phyloP scores from a whole-genome alignment of 805 yeast genomes.

The Vanderwaltozyma yarrowii region DNA sequence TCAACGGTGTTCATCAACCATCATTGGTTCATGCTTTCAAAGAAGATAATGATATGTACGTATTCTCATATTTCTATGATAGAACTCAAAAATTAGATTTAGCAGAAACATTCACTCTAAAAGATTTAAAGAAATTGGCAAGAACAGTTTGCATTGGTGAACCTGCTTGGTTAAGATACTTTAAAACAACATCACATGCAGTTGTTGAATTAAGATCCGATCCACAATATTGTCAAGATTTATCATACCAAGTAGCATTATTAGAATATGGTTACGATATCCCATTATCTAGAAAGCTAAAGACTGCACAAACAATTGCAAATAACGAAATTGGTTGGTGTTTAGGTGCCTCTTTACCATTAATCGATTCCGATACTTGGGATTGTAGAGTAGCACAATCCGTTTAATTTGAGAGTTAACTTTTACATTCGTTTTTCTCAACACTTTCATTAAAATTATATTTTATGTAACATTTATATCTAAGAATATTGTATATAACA shows the following conservation, averaged over 20 bases:
- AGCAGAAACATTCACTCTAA: slow-evolving; percentile 80
- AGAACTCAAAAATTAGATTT: slow-evolving; percentile 89
- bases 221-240: slow-evolving; percentile 91
- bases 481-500: too few relatives aligned
- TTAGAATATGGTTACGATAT: slow-evolving; percentile 96
- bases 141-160: slow-evolving; percentile 83
- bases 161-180: slow-evolving; percentile 47
- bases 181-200: neutral
- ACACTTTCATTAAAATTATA: too few relatives aligned
- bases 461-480: too few relatives aligned
- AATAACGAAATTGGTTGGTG: slow-evolving; percentile 97
- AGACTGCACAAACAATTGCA: slow-evolving; percentile 82
- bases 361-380: slow-evolving; percentile 69
- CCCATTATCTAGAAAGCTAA: slow-evolving; percentile 79
- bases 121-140: slow-evolving; percentile 75
- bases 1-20: slow-evolving; percentile 97
- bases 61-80: slow-evolving; percentile 93
- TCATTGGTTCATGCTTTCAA: slow-evolving; percentile 75
- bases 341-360: slow-evolving; percentile 91
- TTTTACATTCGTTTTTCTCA: too few relatives aligned
- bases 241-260: slow-evolving; percentile 81
- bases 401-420: too few relatives aligned
- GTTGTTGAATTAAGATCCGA: slow-evolving; percentile 48
- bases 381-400: slow-evolving; percentile 34
- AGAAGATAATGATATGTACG: slow-evolving; percentile 63